Conservation (phyloP, 108 stramenopile genomes). For the Nannochloropsis oceanica region DNA sequence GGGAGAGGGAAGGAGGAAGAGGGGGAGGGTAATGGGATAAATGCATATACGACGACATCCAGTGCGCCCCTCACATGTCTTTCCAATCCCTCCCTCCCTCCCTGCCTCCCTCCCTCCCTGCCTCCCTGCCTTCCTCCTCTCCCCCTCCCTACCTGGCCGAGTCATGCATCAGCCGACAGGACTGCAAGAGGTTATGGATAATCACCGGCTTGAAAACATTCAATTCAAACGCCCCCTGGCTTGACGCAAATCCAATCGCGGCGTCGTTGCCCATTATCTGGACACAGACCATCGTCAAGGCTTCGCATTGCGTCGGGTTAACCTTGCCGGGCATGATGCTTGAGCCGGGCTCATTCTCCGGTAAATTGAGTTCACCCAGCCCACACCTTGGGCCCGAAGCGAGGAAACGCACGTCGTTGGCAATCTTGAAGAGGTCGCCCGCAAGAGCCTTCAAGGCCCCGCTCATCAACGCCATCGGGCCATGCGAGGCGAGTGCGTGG, state of each 20-base stretch:
- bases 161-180: not conserved
- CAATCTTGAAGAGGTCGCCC: conserved; percentile 80
- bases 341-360: conserved; percentile 92
- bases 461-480: conserved; percentile 76
- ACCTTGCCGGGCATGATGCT: conserved; percentile 99
- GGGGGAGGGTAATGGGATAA: not conserved
- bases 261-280: conserved; percentile 97
- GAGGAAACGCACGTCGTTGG: conserved; percentile 84
- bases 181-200: conserved; percentile 9
- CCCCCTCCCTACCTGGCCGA: not conserved
- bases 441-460: conserved; percentile 80
- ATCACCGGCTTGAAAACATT: conserved; percentile 99
- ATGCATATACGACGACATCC: not conserved
- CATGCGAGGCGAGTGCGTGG: conserved; percentile 90
- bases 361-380: conserved; percentile 75
- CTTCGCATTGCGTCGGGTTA: conserved; percentile 96
- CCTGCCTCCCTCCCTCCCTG: not conserved
- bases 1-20: not conserved
- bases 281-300: conserved; percentile 94
- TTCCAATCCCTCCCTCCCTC: not conserved
- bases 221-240: conserved; percentile 93
- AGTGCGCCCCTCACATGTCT: not conserved
- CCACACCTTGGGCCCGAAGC: conserved; percentile 90
- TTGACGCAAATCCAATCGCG: conserved; percentile 72
- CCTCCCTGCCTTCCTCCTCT: not conserved